Evolutionary conservation across 257 asterid genomes (phyloP).

Genomic region (Plantago ovata): DNA sequence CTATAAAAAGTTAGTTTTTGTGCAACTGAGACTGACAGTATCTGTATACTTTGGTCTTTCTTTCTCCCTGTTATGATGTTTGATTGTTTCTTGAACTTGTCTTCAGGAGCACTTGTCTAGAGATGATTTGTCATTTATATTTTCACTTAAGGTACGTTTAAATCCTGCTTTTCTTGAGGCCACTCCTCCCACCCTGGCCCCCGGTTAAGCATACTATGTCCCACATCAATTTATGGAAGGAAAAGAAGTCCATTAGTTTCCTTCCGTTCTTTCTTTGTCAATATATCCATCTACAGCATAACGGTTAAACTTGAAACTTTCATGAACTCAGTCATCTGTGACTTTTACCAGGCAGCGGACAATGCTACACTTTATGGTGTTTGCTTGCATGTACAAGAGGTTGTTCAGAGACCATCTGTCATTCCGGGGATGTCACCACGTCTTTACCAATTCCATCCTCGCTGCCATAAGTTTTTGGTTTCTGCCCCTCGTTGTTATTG

Average conservation of each 20-base stretch:
- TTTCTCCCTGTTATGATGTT: conserved; percentile 13
- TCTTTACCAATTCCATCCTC: conserved; percentile 39
- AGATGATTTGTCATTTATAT: conserved; percentile 78
- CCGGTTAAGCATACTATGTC: neutral
- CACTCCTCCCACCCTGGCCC: conserved; percentile 11
- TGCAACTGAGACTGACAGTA: conserved; percentile 6
- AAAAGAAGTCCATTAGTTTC: neutral
- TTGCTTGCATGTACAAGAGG: conserved; percentile 81
- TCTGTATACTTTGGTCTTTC: conserved; percentile 4
- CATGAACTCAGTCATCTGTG: conserved; percentile 27
- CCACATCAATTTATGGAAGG: neutral
- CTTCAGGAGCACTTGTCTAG: conserved; percentile 85
- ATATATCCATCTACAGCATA: neutral
- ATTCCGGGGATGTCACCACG: conserved; percentile 52
- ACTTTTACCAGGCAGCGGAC: conserved; percentile 72
- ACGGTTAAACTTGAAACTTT: neutral
- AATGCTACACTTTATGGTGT: conserved; percentile 90
- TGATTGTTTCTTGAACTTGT: conserved; percentile 27
- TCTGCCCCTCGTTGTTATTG: conserved; percentile 98
- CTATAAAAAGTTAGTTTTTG: neutral
- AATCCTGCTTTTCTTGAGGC: conserved; percentile 20
- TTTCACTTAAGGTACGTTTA: conserved; percentile 74
- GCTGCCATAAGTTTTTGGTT: conserved; percentile 67
- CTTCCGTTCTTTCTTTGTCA: neutral
- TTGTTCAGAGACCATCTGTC: conserved; percentile 79